Percentiles rank a stretch among this genome's conserved stretches.
Conservation (phyloP, 2,329 filamentous ascomycete species). For the Arthrobotrys pseudoclavata region DNA sequence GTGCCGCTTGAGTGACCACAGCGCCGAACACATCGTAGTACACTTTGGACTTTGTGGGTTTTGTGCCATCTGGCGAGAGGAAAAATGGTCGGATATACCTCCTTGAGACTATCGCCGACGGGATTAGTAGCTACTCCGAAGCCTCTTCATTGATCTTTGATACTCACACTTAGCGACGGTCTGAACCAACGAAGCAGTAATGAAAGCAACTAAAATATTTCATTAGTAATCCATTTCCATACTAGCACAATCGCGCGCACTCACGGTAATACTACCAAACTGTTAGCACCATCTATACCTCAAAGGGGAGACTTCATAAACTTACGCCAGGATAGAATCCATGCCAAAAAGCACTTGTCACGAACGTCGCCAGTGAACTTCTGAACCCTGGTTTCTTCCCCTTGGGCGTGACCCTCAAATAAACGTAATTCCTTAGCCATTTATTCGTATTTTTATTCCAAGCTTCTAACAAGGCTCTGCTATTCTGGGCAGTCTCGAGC, state of each 20-base stretch:
- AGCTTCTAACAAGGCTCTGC: slow-evolving; percentile 87
- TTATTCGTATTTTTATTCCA: slow-evolving; percentile 99
- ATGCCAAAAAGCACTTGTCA: slow-evolving; percentile 94
- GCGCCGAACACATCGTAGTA: slow-evolving; percentile 88
- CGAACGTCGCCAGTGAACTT: slow-evolving; percentile 92
- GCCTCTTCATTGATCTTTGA: neutral
- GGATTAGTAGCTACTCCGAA: slow-evolving; percentile 14
- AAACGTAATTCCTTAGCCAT: slow-evolving; percentile 96
- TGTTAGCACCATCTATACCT: slow-evolving; percentile 14
- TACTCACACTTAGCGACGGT: slow-evolving; percentile 91
- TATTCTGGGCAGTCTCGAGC: slow-evolving; percentile 92
- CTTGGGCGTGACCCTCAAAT: slow-evolving; percentile 91
- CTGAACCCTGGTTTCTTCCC: slow-evolving; percentile 97
- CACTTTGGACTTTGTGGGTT: slow-evolving; percentile 78
- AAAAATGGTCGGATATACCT: slow-evolving; percentile 94
- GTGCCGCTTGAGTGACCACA: slow-evolving; percentile 82
- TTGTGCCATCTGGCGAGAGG: slow-evolving; percentile 77
- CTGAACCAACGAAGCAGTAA: slow-evolving; percentile 90
- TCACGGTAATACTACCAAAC: slow-evolving; percentile 50
- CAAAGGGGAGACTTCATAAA: neutral
- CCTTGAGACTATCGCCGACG: slow-evolving; percentile 77
- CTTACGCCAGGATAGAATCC: slow-evolving; percentile 86
- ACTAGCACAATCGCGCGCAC: slow-evolving; percentile 11
- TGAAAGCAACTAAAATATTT: slow-evolving; percentile 80
- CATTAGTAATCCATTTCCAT: slow-evolving; percentile 6